Percentiles rank a stretch among this genome's conserved stretches.
Conservation (phyloP, 495 filamentous ascomycete species). For the Parmelia sp. region DNA sequence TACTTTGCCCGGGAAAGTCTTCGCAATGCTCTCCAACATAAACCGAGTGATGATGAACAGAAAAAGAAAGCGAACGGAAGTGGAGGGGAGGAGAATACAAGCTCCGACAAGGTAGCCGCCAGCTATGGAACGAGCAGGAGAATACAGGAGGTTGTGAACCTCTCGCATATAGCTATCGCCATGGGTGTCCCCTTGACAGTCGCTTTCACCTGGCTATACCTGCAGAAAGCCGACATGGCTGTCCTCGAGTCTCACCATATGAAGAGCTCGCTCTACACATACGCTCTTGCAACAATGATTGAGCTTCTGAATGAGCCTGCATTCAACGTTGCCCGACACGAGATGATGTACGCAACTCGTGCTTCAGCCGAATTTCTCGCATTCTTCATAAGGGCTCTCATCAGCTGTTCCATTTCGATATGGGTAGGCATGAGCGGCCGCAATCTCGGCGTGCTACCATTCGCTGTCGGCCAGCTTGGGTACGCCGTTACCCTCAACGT, state of each 20-base stretch:
- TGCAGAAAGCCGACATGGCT: conserved; percentile 48
- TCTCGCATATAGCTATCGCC: conserved; percentile 69
- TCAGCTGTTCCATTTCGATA: conserved; percentile 59
- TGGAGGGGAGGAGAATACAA: not conserved
- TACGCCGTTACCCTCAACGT: conserved; percentile 62
- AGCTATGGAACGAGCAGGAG: conserved; percentile 11
- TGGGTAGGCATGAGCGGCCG: conserved; percentile 44
- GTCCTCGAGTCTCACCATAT: conserved; percentile 56
- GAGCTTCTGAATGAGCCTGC: conserved; percentile 80
- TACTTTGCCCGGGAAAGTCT: conserved; percentile 90
- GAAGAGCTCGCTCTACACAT: conserved; percentile 55
- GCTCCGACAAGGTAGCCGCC: conserved; percentile 1
- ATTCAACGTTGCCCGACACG: conserved; percentile 76
- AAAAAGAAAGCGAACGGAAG: conserved; percentile 22
- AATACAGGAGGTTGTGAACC: conserved; percentile 72
- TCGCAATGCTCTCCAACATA: conserved; percentile 77
- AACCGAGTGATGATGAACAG: conserved; percentile 38
- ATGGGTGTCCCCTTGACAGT: conserved; percentile 61
- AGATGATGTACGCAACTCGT: conserved; percentile 69
- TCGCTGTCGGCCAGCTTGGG: conserved; percentile 77
- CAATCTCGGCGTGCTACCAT: conserved; percentile 72
- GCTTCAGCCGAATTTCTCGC: conserved; percentile 74
- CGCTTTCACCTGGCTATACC: conserved; percentile 59
- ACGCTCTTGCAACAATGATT: conserved; percentile 65
- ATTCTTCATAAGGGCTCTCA: conserved; percentile 65